Evolutionary conservation across 1,284 basidiomycete species (phyloP).

Genomic region (Ganoderma sp.): DNA sequence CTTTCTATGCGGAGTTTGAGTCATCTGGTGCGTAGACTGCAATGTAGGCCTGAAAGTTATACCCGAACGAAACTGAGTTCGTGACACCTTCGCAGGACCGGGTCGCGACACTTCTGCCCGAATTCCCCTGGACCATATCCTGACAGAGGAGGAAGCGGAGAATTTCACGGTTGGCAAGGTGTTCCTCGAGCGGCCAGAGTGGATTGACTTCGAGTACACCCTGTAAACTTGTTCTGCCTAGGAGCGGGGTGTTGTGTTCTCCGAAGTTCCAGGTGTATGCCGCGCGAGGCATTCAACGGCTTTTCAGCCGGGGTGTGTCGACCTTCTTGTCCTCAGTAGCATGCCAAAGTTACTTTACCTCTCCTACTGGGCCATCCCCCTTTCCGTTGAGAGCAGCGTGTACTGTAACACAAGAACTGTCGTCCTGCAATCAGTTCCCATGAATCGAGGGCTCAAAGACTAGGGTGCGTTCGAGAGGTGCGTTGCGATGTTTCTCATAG

Average conservation of each 20-base stretch:
- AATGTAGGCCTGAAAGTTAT: too few relatives aligned
- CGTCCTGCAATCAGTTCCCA: too few relatives aligned
- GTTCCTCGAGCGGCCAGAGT: constrained; percentile 53
- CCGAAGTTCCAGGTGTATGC: background rate
- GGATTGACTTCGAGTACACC: constrained; percentile 55
- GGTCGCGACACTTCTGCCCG: constrained; percentile 56
- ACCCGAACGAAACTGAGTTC: background rate
- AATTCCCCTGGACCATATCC: constrained; percentile 53
- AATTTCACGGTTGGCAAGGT: constrained; percentile 54
- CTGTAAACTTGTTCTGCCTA: background rate
- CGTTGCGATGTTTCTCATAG: too few relatives aligned
- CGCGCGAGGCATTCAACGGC: background rate
- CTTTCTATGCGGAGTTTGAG: constrained; percentile 64
- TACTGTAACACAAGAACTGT: too few relatives aligned
- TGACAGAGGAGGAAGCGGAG: constrained; percentile 48
- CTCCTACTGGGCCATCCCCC: too few relatives aligned
- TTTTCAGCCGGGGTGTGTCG: background rate
- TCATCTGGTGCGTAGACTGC: constrained; percentile 50
- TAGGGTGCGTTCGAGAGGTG: too few relatives aligned
- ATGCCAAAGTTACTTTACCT: too few relatives aligned
- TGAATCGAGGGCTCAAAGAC: too few relatives aligned
- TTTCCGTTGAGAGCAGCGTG: too few relatives aligned
- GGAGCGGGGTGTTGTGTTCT: background rate
- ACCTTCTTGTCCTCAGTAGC: background rate
- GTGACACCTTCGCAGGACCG: constrained; percentile 48